Conservation (phyloP, 2,329 filamentous ascomycete species). For the Ceratocystis smalleyi region DNA sequence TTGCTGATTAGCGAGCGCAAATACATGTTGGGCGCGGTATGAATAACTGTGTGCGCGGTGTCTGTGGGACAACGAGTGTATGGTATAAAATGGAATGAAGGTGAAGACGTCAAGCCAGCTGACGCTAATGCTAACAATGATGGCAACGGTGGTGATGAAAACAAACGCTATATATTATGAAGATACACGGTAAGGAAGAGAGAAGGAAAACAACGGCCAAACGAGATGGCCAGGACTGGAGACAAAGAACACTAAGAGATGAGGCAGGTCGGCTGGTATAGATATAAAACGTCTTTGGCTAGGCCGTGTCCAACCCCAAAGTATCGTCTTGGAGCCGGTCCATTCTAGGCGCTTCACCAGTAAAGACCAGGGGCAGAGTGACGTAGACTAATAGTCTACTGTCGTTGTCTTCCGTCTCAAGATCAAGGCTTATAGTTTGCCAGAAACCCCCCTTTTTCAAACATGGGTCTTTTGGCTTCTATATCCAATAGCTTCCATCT, state of each 20-base stretch:
- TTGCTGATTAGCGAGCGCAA: background rate
- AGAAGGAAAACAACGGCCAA: background rate
- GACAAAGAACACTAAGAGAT: background rate
- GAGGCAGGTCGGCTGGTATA: background rate
- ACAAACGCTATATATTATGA: background rate
- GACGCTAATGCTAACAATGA: conserved; percentile 1
- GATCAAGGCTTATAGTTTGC: no score
- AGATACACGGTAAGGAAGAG: background rate
- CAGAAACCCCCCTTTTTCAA: no score
- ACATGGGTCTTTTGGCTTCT: no score
- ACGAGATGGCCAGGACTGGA: background rate
- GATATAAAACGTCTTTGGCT: background rate
- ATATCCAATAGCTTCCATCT: background rate
- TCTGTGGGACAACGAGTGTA: background rate
- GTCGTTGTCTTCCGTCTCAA: background rate
- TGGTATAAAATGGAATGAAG: background rate
- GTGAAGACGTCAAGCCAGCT: conserved; percentile 10
- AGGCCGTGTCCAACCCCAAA: background rate
- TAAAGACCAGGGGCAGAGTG: background rate
- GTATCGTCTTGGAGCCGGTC: background rate
- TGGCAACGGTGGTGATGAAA: background rate
- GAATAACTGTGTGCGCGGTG: background rate
- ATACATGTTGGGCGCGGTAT: background rate
- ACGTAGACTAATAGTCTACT: background rate
- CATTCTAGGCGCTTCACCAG: background rate